Evolutionary conservation across 2,329 filamentous ascomycete species (phyloP), one percentile per base, ranked within the genome.

Genomic region (Cladobotryum mycophilum): DNA sequence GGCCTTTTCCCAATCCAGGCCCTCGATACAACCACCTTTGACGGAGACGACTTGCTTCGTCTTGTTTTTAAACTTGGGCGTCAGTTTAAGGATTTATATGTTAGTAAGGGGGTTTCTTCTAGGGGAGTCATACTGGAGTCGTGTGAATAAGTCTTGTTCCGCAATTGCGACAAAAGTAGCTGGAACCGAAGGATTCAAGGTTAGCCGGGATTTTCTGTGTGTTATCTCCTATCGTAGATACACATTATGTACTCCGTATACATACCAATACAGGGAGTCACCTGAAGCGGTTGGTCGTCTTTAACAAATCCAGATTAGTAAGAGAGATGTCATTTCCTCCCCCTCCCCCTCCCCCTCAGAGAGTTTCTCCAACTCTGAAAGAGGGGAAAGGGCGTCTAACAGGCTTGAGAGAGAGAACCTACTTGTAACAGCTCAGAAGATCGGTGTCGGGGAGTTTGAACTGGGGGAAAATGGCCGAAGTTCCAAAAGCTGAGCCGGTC

Each of bases 391-490:
- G 25, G 25, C 25, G 25, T 30, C 25, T 30, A 30, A 7, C 6
- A 30, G 6, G 6, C 25, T 8, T 3, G 20, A 20, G 20, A 20
- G 20, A 41, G 3, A 1, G 11, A 13, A 51, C 76, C 62, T 60
- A 80, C 79, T 70, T 71, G 56, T 82, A 82, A 56, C 76, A 78
- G 51, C 75, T 76, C 56, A 84, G 59, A 43, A 72, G 54, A 18
- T 75, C 71, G 14, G 63, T 67, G 36, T 67, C 64, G 0, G 82
- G 80, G 25, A 87, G 67, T 9, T 71, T 63, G 53, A 88, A 88
- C n/a, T 72, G 72, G 1, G 84, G 84, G 58, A 86, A 88, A 53
- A 86, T 85, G 57, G 84, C 84, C 35, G 81, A 84, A 33, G 82
- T 79, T 25, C 84, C 84, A 65, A 85, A 87, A 1, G 84, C 82